Evolutionary conservation across 495 filamentous ascomycete genomes (phyloP).

Genomic region (Aspergillus cristatus): DNA sequence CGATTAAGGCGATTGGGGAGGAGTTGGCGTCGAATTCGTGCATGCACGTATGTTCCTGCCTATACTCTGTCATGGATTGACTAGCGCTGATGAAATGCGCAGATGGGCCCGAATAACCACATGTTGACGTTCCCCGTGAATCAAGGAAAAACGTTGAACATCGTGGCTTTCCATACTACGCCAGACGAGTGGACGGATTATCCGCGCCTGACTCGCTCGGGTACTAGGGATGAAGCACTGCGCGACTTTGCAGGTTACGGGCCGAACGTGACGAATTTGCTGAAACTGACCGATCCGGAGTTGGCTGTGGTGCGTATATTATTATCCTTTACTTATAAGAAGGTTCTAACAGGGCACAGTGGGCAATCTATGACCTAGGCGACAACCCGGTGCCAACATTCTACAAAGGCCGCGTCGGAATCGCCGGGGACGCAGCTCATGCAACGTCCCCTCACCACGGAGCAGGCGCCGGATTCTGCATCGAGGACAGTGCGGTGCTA

Average conservation of each 20-base stretch:
- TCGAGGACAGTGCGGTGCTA: slow-evolving; percentile 46
- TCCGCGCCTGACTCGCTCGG: slow-evolving; percentile 17
- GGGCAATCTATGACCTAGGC: slow-evolving; percentile 49
- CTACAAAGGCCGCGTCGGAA: slow-evolving; percentile 24
- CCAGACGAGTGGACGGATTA: slow-evolving; percentile 26
- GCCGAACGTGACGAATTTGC: slow-evolving; percentile 14
- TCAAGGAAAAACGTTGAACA: slow-evolving; percentile 32
- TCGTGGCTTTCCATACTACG: slow-evolving; percentile 27
- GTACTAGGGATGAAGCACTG: slow-evolving; percentile 22
- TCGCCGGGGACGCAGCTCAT: slow-evolving; percentile 46
- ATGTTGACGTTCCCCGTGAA: slow-evolving; percentile 42
- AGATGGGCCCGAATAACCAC: slow-evolving; percentile 37
- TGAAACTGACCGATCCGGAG: slow-evolving; percentile 14
- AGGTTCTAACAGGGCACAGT: slow-evolving; percentile 33
- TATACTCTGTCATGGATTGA: background rate
- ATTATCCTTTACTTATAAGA: background rate
- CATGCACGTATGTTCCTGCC: slow-evolving; percentile 23
- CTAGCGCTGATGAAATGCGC: background rate
- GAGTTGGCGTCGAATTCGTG: slow-evolving; percentile 33
- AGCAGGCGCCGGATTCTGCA: slow-evolving; percentile 46
- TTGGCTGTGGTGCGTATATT: slow-evolving; percentile 13
- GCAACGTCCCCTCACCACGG: slow-evolving; percentile 42
- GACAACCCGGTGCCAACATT: slow-evolving; percentile 35
- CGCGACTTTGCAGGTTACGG: slow-evolving; percentile 31
- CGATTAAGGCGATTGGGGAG: slow-evolving; percentile 37